phyloP scores from a whole-genome alignment of 805 yeast genomes.

The Candida xyloterini region DNA sequence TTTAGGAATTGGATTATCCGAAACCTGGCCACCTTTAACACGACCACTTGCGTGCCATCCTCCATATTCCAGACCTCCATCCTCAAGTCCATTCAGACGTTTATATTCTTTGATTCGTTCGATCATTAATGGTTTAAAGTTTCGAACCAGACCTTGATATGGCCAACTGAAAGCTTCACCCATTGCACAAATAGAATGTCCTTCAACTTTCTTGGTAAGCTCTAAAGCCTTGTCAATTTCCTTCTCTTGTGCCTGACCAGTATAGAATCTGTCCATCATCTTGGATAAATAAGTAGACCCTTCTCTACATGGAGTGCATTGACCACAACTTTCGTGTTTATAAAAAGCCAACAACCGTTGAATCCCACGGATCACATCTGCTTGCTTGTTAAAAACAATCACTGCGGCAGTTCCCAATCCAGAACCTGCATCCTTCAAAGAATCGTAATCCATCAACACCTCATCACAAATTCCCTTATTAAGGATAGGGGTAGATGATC shows the following conservation, averaged over 20 bases:
- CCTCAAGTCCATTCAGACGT: constrained; percentile 36
- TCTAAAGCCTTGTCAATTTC: constrained; percentile 86
- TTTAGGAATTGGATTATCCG: constrained; percentile 55
- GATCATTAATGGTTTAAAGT: constrained; percentile 79
- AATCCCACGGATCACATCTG: constrained; percentile 81
- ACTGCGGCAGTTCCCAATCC: constrained; percentile 94
- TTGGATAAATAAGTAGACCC: constrained; percentile 84
- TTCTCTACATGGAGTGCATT: constrained; percentile 93
- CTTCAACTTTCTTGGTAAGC: constrained; percentile 83
- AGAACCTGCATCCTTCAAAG: constrained; percentile 78
- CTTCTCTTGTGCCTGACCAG: constrained; percentile 74
- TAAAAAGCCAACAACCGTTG: constrained; percentile 82
- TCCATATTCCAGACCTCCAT: constrained; percentile 49
- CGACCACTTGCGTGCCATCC: constrained; percentile 72
- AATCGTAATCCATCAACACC: constrained; percentile 85
- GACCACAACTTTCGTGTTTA: constrained; percentile 92
- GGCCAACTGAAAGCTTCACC: constrained; percentile 97
- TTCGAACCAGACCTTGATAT: constrained; percentile 80
- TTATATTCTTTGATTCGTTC: constrained; percentile 69
- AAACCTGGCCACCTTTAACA: constrained; percentile 60
- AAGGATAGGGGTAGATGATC: constrained; percentile 82
- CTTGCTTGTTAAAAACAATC: constrained; percentile 83
- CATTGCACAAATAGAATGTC: constrained; percentile 88
- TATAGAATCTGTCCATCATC: constrained; percentile 78
- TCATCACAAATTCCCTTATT: constrained; percentile 64